Percentiles rank a stretch among this genome's conserved stretches.
Conservation (phyloP, 768 basidiomycete genomes). For the Serendipita sp. region DNA sequence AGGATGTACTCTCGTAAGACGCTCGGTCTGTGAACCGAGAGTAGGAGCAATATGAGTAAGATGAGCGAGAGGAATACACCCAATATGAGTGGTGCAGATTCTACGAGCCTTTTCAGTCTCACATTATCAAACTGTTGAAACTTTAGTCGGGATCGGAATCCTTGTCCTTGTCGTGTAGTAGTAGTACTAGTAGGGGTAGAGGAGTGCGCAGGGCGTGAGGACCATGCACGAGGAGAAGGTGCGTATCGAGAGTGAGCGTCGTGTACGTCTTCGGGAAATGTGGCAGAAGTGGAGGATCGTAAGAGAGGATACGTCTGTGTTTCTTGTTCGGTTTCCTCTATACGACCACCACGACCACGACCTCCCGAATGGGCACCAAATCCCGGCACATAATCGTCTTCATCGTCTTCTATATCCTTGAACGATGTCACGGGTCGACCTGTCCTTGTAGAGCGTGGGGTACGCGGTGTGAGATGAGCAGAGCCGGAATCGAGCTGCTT, state of each 20-base stretch:
- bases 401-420: neutral
- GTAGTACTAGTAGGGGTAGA: neutral
- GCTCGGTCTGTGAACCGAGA: slow-evolving; percentile 37
- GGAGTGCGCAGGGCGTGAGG: too few species aligned
- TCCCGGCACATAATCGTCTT: neutral
- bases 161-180: neutral
- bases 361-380: neutral
- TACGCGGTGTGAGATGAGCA: neutral
- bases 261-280: neutral
- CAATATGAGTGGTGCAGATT: slow-evolving; percentile 21
- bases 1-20: slow-evolving; percentile 28
- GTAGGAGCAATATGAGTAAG: slow-evolving; percentile 29
- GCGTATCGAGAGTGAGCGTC: neutral
- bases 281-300: neutral
- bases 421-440: neutral
- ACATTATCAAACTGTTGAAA: neutral
- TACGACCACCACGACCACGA: neutral
- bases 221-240: too few species aligned
- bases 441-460: neutral
- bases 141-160: neutral
- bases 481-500: neutral
- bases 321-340: neutral
- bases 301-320: slow-evolving; percentile 1
- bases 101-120: neutral
- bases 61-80: slow-evolving; percentile 30